phyloP scores from a whole-genome alignment of 1,284 basidiomycete genomes.

The Phlebopus sp. region DNA sequence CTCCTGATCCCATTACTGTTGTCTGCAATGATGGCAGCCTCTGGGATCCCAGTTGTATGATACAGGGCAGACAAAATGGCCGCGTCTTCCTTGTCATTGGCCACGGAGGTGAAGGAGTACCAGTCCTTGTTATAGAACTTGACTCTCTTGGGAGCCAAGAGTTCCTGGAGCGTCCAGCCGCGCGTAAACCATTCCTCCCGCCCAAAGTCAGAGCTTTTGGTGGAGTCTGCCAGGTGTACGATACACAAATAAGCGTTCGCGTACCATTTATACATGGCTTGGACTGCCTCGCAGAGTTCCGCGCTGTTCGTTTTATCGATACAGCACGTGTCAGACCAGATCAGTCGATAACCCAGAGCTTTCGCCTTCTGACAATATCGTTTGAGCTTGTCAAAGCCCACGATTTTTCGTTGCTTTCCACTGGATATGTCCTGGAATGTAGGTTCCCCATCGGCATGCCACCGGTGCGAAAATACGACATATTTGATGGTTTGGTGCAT shows the following conservation, averaged over 20 bases:
- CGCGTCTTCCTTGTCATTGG: slow-evolving; percentile 20
- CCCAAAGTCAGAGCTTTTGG: slow-evolving; percentile 12
- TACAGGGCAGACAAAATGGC: slow-evolving; percentile 16
- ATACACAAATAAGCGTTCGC: slow-evolving; percentile 26
- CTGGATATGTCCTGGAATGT: slow-evolving; percentile 17
- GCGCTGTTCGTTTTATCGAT: slow-evolving; percentile 17
- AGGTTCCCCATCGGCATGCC: slow-evolving; percentile 22
- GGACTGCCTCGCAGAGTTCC: slow-evolving; percentile 28
- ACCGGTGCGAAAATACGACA: slow-evolving; percentile 29
- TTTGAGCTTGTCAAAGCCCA: slow-evolving; percentile 17
- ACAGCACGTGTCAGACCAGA: slow-evolving; percentile 31
- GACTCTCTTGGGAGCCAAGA: slow-evolving; percentile 21
- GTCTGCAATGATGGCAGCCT: slow-evolving; percentile 13
- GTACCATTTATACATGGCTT: slow-evolving; percentile 31
- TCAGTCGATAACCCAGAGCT: slow-evolving; percentile 13
- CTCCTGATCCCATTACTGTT: slow-evolving; percentile 19
- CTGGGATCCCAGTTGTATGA: slow-evolving; percentile 20
- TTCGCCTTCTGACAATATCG: slow-evolving; percentile 21
- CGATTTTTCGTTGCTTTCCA: slow-evolving; percentile 1
- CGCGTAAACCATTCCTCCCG: slow-evolving; percentile 26
- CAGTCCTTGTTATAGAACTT: slow-evolving; percentile 27
- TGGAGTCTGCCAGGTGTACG: slow-evolving; percentile 21
- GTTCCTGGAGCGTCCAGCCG: slow-evolving; percentile 30
- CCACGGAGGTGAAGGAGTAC: slow-evolving; percentile 16
- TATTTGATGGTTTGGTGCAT: slow-evolving; percentile 22